Percentiles rank a stretch among this genome's conserved stretches.
Evolutionary conservation across 1,284 basidiomycete genomes (phyloP).

Genomic region (Ustilago cynodontis): DNA sequence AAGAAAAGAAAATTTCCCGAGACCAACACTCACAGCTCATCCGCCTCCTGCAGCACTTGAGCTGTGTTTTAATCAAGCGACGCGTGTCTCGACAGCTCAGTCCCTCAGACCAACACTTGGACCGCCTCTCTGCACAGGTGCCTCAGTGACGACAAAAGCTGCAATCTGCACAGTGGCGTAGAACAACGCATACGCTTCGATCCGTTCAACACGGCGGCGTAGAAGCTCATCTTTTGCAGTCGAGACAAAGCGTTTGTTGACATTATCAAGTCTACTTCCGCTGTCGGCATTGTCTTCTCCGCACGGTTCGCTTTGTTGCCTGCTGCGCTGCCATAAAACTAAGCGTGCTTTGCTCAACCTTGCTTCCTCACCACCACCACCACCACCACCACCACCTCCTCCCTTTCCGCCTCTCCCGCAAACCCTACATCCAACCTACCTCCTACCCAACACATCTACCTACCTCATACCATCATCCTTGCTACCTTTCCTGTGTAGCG

Average conservation of each 20-base stretch:
- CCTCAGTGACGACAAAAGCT: background rate
- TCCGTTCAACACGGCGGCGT: background rate
- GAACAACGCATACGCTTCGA: conserved; percentile 4
- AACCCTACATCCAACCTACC: conserved; percentile 4
- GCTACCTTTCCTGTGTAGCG: background rate
- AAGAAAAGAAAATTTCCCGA: conserved; percentile 8
- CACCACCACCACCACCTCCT: conserved; percentile 10
- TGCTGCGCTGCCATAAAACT: conserved; percentile 11
- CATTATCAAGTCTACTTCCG: conserved; percentile 1
- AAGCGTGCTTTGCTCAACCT: background rate
- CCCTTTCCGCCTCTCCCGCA: background rate
- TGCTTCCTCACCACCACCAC: conserved; percentile 23
- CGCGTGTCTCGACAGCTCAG: background rate
- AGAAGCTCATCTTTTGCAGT: background rate
- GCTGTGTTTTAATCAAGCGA: background rate
- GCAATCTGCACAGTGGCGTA: conserved; percentile 22
- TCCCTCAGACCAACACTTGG: conserved; percentile 28
- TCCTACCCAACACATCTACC: background rate
- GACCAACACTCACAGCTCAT: conserved; percentile 24
- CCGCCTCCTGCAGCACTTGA: background rate
- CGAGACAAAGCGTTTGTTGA: background rate
- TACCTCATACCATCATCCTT: background rate
- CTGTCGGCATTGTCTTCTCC: background rate
- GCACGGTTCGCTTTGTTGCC: background rate
- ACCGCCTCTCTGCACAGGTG: background rate